phyloP scores from a whole-genome alignment of 805 yeast species.

The Kodamaea restingae region DNA sequence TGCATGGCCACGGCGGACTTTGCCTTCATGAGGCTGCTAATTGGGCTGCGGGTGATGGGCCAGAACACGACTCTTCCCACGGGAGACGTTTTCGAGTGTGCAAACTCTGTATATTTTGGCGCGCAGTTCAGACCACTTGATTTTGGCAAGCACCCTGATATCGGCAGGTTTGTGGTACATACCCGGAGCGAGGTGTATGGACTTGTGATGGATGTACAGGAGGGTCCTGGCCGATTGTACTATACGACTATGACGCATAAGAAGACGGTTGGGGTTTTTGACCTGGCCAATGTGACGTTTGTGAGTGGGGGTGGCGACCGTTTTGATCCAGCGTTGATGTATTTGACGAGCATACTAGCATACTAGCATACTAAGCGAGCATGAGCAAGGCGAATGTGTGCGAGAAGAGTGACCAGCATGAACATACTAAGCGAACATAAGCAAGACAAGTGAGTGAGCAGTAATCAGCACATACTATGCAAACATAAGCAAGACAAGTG shows the following conservation, averaged over 20 bases:
- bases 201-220: constrained; percentile 3
- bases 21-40: constrained; percentile 4
- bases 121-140: not conserved
- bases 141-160: not conserved
- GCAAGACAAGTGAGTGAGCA: not conserved
- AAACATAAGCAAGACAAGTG: too few species aligned
- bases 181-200: not conserved
- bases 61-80: not conserved
- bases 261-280: constrained; percentile 2
- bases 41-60: not conserved
- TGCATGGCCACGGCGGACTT: constrained; percentile 7
- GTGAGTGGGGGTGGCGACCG: not conserved
- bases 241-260: constrained; percentile 5
- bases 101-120: not conserved
- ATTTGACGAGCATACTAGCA: not conserved
- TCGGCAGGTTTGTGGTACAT: constrained; percentile 4
- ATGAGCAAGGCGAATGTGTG: not conserved
- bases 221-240: not conserved
- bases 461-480: too few species aligned
- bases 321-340: not conserved
- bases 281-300: constrained; percentile 3
- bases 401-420: not conserved
- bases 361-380: not conserved
- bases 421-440: not conserved
- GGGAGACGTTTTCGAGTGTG: not conserved